Evolutionary conservation across 2,329 filamentous ascomycete species (phyloP).

Genomic region (Didymella lethalis): DNA sequence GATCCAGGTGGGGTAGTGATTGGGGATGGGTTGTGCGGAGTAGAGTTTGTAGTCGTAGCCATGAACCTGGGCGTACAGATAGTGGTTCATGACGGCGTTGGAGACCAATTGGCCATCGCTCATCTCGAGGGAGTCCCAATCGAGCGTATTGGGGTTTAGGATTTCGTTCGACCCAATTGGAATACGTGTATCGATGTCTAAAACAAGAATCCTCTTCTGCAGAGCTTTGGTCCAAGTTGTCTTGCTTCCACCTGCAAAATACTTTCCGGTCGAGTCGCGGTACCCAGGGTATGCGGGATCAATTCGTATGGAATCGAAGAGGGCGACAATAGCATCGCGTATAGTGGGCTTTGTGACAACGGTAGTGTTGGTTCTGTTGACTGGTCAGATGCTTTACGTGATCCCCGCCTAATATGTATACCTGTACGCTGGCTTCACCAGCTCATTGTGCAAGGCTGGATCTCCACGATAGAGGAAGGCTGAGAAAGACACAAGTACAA

Average conservation of each 20-base stretch:
- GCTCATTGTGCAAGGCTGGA: constrained; percentile 5
- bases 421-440: constrained; percentile 21
- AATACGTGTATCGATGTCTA: constrained; percentile 45
- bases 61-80: constrained; percentile 34
- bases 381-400: not conserved
- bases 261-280: constrained; percentile 24
- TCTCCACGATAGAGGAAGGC: constrained; percentile 24
- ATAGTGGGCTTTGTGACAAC: constrained; percentile 20
- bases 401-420: constrained; percentile 1
- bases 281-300: constrained; percentile 23
- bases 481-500: constrained; percentile 20
- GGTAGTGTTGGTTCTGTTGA: not conserved
- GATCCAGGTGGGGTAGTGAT: constrained; percentile 54
- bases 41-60: constrained; percentile 58
- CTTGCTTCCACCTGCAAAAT: constrained; percentile 15
- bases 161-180: constrained; percentile 41
- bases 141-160: constrained; percentile 51
- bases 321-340: constrained; percentile 24
- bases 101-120: constrained; percentile 41
- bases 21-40: constrained; percentile 47
- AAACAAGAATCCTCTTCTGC: constrained; percentile 35
- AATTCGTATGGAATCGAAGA: constrained; percentile 29
- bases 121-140: constrained; percentile 27
- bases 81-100: constrained; percentile 29
- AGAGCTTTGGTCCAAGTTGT: constrained; percentile 35